Evolutionary conservation across 495 filamentous ascomycete species (phyloP).

Genomic region (Trichoderma virens): DNA sequence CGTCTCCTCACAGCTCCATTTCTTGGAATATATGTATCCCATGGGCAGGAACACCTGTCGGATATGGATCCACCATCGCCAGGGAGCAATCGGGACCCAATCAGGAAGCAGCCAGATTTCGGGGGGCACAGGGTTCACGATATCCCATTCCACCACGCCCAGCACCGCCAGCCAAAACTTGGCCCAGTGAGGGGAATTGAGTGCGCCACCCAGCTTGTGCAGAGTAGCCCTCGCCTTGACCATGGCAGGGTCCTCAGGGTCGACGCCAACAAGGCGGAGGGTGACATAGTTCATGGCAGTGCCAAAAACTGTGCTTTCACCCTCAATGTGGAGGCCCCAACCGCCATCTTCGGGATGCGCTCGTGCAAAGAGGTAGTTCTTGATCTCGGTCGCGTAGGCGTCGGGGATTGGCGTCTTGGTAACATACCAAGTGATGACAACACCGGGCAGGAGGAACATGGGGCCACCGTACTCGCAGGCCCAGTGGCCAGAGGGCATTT

Average conservation of each 20-base stretch:
- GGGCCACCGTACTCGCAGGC: conserved; percentile 92
- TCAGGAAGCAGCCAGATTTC: conserved; percentile 94
- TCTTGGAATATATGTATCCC: conserved; percentile 79
- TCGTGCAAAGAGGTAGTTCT: conserved; percentile 82
- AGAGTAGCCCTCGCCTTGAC: conserved; percentile 76
- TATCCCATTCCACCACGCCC: conserved; percentile 80
- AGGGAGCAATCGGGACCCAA: conserved; percentile 90
- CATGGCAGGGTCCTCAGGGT: conserved; percentile 77
- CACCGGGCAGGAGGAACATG: conserved; percentile 77
- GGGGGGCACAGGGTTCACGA: conserved; percentile 87
- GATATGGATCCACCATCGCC: conserved; percentile 99
- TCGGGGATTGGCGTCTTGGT: conserved; percentile 83
- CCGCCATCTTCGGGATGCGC: conserved; percentile 85
- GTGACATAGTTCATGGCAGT: conserved; percentile 85
- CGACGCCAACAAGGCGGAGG: conserved; percentile 79
- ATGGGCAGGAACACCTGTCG: conserved; percentile 88
- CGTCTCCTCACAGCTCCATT: conserved; percentile 62
- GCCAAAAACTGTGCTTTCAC: conserved; percentile 86
- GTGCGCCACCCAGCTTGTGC: conserved; percentile 79
- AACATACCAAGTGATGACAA: conserved; percentile 83
- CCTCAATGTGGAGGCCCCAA: conserved; percentile 96
- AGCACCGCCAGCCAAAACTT: conserved; percentile 88
- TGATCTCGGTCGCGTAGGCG: conserved; percentile 80
- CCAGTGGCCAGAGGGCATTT: conserved; percentile 87
- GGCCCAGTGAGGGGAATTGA: conserved; percentile 84